Evolutionary conservation across 176 grass and related monocot species (phyloP), one percentile per base, ranked within the genome.

Genomic region (Bothriochloa decipiens): DNA sequence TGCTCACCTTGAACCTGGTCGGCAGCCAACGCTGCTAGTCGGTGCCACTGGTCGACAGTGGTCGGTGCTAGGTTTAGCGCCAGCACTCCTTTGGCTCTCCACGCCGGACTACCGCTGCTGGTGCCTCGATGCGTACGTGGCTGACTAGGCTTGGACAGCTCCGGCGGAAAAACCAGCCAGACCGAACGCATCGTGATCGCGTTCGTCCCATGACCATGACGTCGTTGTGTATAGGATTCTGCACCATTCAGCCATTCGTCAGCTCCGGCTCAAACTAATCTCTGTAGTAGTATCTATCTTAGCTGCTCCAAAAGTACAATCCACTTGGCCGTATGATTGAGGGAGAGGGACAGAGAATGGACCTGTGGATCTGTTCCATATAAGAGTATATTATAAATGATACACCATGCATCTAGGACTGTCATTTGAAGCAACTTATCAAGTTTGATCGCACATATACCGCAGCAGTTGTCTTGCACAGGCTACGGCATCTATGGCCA

Each of bases 41-140:
- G n/a, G n/a, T n/a, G n/a, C n/a, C n/a, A n/a, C n/a, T n/a, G n/a
- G n/a, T n/a, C n/a, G n/a, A n/a, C n/a, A n/a, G n/a, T n/a, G n/a
- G n/a, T n/a, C n/a, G n/a, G n/a, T n/a, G n/a, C n/a, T n/a, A n/a
- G n/a, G n/a, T n/a, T n/a, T n/a, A n/a, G n/a, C n/a, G n/a, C n/a
- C n/a, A n/a, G n/a, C n/a, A 64, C 86, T 96, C 11, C 89, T 96
- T 1, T 27, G 63, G 11, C 65, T 93, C 0, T 93, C 91, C 11
- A 72, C 47, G 61, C 76, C 88, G 2, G 86, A 87, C 79, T 96
- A 93, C 78, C 74, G 76, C 82, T 96, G 91, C 78, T 96, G 91
- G 91, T 96, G 94, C 76, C 89, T 96, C 47, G 94, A 93, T 68
- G 58, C 72, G 42, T 78, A 78, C 1, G 29, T 53, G 16, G 16